These are phyloP conservation scores for Quercus variabilis DNA, from an alignment of 306 rosid genomes.

Conservation along the genomic window DNA sequence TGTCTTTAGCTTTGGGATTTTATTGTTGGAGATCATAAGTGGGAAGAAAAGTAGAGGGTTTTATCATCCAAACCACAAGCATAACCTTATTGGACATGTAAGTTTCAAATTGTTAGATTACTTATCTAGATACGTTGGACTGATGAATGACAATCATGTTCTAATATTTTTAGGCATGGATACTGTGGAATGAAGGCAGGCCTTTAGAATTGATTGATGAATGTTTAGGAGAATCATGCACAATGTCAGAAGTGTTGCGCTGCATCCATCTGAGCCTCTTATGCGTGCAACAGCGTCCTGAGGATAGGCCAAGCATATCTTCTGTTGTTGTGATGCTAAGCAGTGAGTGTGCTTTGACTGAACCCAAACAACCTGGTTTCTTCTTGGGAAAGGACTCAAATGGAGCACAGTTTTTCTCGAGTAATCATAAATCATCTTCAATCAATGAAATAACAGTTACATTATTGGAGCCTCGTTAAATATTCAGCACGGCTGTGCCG, in stretches of 20 bases:
- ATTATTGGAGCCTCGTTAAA: neutral
- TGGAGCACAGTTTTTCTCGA: slow-evolving; percentile 1
- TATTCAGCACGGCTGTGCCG: too few species aligned
- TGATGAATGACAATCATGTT: neutral
- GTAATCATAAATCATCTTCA: neutral
- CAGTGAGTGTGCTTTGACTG: slow-evolving; percentile 32
- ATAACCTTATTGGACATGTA: slow-evolving; percentile 54
- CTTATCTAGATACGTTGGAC: too few species aligned
- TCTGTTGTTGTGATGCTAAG: slow-evolving; percentile 42
- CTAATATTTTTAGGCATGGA: slow-evolving; percentile 19
- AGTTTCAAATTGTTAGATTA: neutral
- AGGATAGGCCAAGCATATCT: slow-evolving; percentile 55
- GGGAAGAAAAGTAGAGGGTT: slow-evolving; percentile 46
- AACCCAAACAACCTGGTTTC: slow-evolving; percentile 49
- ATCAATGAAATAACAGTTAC: too few species aligned
- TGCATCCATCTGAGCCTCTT: slow-evolving; percentile 54
- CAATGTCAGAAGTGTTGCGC: slow-evolving; percentile 18
- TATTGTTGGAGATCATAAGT: slow-evolving; percentile 41
- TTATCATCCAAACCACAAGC: slow-evolving; percentile 19
- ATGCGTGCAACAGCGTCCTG: slow-evolving; percentile 44
- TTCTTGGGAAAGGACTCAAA: neutral
- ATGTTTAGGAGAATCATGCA: neutral
- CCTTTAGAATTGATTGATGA: slow-evolving; percentile 21
- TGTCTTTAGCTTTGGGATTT: slow-evolving; percentile 57
- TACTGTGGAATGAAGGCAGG: slow-evolving; percentile 18